Evolutionary conservation across 352 stramenopile genomes (phyloP).

Genomic region (Albugo candida): DNA sequence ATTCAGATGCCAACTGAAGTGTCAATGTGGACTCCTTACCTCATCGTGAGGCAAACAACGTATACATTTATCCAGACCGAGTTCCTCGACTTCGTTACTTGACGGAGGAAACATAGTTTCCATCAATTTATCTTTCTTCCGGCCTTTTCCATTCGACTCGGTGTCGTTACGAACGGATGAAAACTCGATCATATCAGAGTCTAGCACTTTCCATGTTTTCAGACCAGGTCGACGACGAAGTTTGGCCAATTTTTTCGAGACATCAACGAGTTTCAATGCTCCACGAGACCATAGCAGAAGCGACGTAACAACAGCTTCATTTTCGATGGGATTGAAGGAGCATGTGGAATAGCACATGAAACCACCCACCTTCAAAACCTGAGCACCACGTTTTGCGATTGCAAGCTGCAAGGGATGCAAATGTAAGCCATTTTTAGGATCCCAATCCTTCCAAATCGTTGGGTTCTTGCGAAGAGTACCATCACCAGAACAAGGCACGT

Average conservation of each 20-base stretch:
- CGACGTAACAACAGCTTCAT: slow-evolving; percentile 97
- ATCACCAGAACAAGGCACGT: slow-evolving; percentile 97
- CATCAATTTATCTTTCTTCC: slow-evolving; percentile 44
- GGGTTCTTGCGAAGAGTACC: slow-evolving; percentile 98
- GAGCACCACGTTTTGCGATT: slow-evolving; percentile 86
- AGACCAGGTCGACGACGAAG: slow-evolving; percentile 80
- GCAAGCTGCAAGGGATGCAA: slow-evolving; percentile 91
- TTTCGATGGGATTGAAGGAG: slow-evolving; percentile 97
- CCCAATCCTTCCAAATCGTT: slow-evolving; percentile 90
- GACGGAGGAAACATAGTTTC: slow-evolving; percentile 82
- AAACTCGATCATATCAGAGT: slow-evolving; percentile 72
- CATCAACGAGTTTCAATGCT: slow-evolving; percentile 83
- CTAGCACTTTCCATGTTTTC: slow-evolving; percentile 85
- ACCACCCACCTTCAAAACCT: slow-evolving; percentile 83
- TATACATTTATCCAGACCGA: slow-evolving; percentile 89
- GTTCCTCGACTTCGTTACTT: slow-evolving; percentile 32
- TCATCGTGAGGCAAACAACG: slow-evolving; percentile 95
- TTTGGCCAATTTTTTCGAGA: slow-evolving; percentile 43
- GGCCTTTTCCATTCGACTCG: slow-evolving; percentile 38
- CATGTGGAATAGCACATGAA: slow-evolving; percentile 95
- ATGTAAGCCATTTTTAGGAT: slow-evolving; percentile 70
- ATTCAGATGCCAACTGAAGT: background rate
- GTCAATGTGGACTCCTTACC: slow-evolving; percentile 10
- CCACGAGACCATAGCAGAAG: slow-evolving; percentile 84
- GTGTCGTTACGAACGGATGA: slow-evolving; percentile 40